Percentiles rank a stretch among this genome's conserved stretches.
Evolutionary conservation across 768 basidiomycete genomes (phyloP).

Genomic region (Russula dissimulans): DNA sequence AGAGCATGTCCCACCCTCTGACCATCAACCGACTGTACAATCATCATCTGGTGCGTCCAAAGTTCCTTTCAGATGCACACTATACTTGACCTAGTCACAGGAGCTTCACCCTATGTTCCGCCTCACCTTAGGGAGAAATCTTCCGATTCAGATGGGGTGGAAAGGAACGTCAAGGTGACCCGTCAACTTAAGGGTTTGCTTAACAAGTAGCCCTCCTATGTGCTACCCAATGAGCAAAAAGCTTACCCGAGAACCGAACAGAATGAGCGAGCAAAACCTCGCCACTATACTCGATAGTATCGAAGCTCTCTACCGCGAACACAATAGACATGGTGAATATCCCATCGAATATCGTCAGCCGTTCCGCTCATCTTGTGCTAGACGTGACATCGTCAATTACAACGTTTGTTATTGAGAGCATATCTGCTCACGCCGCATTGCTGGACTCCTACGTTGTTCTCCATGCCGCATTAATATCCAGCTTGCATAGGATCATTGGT

Average conservation of each 20-base stretch:
- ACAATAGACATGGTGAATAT: slow-evolving; percentile 63
- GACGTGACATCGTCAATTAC: slow-evolving; percentile 80
- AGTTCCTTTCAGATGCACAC: neutral
- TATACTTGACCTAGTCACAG: neutral
- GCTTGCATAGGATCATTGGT: slow-evolving; percentile 72
- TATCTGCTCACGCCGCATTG: slow-evolving; percentile 69
- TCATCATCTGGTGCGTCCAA: neutral
- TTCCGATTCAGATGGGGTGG: slow-evolving; percentile 32
- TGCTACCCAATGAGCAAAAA: neutral
- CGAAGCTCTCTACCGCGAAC: slow-evolving; percentile 66
- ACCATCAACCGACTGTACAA: neutral
- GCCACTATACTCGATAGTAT: slow-evolving; percentile 60
- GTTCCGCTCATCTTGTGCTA: neutral
- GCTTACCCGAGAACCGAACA: slow-evolving; percentile 25
- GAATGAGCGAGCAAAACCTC: slow-evolving; percentile 89
- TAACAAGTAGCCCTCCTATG: slow-evolving; percentile 52
- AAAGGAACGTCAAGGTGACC: slow-evolving; percentile 46
- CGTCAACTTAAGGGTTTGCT: slow-evolving; percentile 79
- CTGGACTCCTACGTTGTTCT: slow-evolving; percentile 87
- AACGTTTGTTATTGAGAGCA: slow-evolving; percentile 64
- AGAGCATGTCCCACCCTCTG: neutral
- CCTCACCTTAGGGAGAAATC: slow-evolving; percentile 56
- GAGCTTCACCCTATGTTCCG: slow-evolving; percentile 59
- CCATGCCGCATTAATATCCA: slow-evolving; percentile 76
- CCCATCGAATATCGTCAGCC: neutral